Base-by-base conservation (phyloP, 371 early-diverging fungal genomes). In the Choanephora cucurbitarum region DNA sequence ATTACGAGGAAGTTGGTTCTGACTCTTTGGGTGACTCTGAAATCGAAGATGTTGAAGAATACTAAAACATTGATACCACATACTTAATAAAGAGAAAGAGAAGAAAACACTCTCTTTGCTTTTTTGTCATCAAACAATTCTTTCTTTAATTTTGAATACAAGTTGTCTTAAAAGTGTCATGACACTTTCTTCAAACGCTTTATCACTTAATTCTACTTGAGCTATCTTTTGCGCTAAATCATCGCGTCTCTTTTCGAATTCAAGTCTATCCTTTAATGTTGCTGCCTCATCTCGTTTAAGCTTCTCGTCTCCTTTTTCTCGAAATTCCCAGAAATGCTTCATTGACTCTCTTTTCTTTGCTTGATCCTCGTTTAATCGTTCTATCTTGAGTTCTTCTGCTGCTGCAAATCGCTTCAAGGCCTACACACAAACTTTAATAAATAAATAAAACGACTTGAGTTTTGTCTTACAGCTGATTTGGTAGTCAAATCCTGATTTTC, bases 1-100 rank as follows among this genome's bases (percentile, higher is more conserved):
- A 98, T 80, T 99, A 98, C 84, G 94, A 95, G 75, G 96, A 96
- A 77, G 96, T 96, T 60, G 93, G 91, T 59, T 85, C 90, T 69
- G 96, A 95, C 77, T 89, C 94, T 41, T 79, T 81, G 47, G 70
- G 67, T 24, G 67, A 66, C 45, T 66, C 64, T 49, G 70, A 70
- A 53, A 84, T 82, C 60, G 89, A 81, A 51, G 92, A 89, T 53
- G 87, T n/a, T 22, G 62, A 69, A 43, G 64, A 64, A 54, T 64
- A 64, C 56, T 67, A 64, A n/a, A 57, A 49, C 32, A 19, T 5
- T 28, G 7, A 28, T 28, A 28, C 7, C 3, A 18, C 22, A 24
- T 23, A 24, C 22, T 28, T 37, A 11, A 31, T 14, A 47, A 3
- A 31, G 32, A 31, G n/a, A 47, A 17, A 33, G 11, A 45, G 23